phyloP scores from a whole-genome alignment of 2,329 filamentous ascomycete species.

The Aspergillus unguis region DNA sequence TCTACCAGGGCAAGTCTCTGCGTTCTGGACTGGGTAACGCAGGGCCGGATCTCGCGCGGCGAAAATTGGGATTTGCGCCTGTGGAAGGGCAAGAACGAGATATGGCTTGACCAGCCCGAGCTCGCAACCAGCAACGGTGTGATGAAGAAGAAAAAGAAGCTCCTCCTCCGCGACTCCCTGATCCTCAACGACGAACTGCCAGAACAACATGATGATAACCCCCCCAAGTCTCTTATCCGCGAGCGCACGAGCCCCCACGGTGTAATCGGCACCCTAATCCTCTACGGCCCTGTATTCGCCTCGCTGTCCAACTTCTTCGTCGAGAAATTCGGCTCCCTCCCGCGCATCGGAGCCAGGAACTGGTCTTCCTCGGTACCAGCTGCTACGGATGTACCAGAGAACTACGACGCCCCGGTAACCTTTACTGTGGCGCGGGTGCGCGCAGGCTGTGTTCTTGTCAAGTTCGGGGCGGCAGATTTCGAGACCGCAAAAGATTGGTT shows the following conservation, averaged over 20 bases:
- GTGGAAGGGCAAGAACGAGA: conserved; percentile 83
- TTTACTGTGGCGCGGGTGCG: conserved; percentile 81
- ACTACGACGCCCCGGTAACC: conserved; percentile 53
- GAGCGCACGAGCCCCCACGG: conserved; percentile 70
- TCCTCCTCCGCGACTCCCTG: conserved; percentile 82
- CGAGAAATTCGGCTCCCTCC: conserved; percentile 70
- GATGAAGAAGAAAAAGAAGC: conserved; percentile 44
- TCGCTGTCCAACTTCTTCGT: conserved; percentile 71
- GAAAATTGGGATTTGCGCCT: conserved; percentile 81
- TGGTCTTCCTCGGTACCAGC: conserved; percentile 50
- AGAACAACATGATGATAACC: conserved; percentile 28
- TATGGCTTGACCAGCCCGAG: conserved; percentile 43
- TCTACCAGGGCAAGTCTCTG: conserved; percentile 60
- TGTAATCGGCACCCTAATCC: conserved; percentile 78
- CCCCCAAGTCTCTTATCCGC: conserved; percentile 26
- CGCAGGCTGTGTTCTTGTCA: conserved; percentile 77
- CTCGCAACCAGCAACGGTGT: neutral
- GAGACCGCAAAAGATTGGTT: conserved; percentile 82
- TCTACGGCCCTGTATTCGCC: conserved; percentile 69
- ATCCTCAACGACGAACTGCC: conserved; percentile 61
- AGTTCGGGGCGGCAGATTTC: conserved; percentile 79
- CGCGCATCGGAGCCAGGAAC: conserved; percentile 77
- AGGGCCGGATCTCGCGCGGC: conserved; percentile 77
- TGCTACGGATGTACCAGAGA: conserved; percentile 34
- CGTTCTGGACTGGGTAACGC: conserved; percentile 89